Conservation (phyloP, 1,284 basidiomycete species). For the Sporisorium exsertum region DNA sequence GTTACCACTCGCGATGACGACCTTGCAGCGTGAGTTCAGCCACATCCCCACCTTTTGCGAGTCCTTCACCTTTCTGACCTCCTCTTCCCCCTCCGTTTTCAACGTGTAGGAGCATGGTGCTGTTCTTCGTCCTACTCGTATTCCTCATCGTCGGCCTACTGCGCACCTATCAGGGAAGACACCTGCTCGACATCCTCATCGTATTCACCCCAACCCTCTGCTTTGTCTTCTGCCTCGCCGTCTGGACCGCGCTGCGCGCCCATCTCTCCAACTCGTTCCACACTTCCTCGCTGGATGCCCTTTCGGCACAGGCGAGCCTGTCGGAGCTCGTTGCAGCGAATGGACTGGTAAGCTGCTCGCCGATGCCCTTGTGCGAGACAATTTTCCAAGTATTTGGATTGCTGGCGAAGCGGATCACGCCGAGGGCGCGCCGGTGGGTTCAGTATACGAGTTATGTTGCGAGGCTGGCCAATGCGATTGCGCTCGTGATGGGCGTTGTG, state of each 20-base stretch:
- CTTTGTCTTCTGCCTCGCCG: constrained; percentile 26
- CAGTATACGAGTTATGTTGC: constrained; percentile 9
- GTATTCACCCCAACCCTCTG: constrained; percentile 23
- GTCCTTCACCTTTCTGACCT: background rate
- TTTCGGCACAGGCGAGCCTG: constrained; percentile 8
- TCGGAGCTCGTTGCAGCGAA: constrained; percentile 22
- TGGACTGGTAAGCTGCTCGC: constrained; percentile 28
- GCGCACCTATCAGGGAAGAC: constrained; percentile 16
- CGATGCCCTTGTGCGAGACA: constrained; percentile 34
- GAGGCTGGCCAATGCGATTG: constrained; percentile 21
- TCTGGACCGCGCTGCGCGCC: constrained; percentile 21
- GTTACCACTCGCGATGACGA: constrained; percentile 26
- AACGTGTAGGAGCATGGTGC: constrained; percentile 24
- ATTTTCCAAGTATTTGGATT: constrained; percentile 38
- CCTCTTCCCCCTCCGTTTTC: background rate
- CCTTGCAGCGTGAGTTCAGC: constrained; percentile 35
- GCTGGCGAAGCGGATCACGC: constrained; percentile 21
- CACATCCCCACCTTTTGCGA: background rate
- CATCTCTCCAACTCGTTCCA: constrained; percentile 18
- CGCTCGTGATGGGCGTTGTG: constrained; percentile 33
- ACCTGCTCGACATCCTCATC: constrained; percentile 13
- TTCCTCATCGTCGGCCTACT: constrained; percentile 29
- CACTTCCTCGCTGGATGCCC: background rate
- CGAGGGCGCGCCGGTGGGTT: constrained; percentile 22
- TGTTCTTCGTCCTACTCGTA: constrained; percentile 31